phyloP scores from a whole-genome alignment of 2,329 filamentous ascomycete genomes.

The Talaromyces sp. region DNA sequence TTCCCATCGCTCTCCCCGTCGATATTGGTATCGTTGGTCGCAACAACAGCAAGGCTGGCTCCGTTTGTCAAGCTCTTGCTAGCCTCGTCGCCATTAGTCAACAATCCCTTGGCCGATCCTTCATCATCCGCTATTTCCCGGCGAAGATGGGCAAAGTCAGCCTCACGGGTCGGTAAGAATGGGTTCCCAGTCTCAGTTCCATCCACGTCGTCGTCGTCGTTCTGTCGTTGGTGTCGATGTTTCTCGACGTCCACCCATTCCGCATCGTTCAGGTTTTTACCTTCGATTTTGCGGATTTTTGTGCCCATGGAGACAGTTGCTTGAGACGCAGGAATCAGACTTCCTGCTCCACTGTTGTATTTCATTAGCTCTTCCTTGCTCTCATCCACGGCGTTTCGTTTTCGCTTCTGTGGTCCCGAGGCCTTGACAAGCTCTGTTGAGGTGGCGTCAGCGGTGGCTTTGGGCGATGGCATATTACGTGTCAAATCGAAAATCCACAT shows the following conservation, averaged over 20 bases:
- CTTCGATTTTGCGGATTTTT: conserved; percentile 47
- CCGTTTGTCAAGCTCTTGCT: neutral
- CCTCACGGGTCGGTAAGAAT: conserved; percentile 26
- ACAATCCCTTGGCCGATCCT: conserved; percentile 2
- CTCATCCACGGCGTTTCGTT: conserved; percentile 34
- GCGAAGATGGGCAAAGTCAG: conserved; percentile 27
- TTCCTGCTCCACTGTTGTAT: conserved; percentile 53
- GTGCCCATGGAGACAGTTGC: conserved; percentile 40
- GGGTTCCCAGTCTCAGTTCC: conserved; percentile 22
- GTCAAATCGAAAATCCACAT: conserved; percentile 88
- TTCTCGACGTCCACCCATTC: conserved; percentile 32
- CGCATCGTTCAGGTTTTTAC: conserved; percentile 31
- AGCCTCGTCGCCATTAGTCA: neutral
- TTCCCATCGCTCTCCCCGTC: neutral
- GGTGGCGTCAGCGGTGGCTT: conserved; percentile 23
- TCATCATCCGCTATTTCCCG: conserved; percentile 17
- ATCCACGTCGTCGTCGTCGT: conserved; percentile 24
- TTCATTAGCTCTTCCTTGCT: conserved; percentile 37
- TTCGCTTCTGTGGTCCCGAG: conserved; percentile 35
- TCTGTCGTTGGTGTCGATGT: conserved; percentile 16
- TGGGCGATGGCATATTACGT: conserved; percentile 56
- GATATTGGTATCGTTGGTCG: neutral
- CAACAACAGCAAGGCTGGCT: neutral
- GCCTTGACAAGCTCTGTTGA: conserved; percentile 20
- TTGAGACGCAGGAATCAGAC: conserved; percentile 44